Base-by-base conservation (phyloP, 306 rosid genomes). In the Heteromeles arbutifolia region DNA sequence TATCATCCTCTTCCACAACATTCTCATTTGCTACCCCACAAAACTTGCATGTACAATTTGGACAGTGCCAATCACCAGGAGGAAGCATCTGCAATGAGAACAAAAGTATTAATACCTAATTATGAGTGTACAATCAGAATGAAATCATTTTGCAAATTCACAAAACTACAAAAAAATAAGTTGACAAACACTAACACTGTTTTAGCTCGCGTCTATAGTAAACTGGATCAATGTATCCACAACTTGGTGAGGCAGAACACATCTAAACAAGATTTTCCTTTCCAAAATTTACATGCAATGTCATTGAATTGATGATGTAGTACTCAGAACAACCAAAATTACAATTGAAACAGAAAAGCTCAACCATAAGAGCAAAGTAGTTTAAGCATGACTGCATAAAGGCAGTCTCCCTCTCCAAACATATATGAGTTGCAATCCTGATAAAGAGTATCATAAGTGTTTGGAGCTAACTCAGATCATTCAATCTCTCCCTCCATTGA, bases 21-120 rank as follows among this genome's bases (percentile, higher is more conserved):
- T 43, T 74, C 72, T 67, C 87, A 75, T 79, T 69, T 71, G 89
- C 97, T 24, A 80, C 54, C 74, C 91, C 93, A 85, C 99, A 95
- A 82, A 81, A 83, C 83, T 90, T 92, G 86, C 99, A 95, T 28
- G 89, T 87, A 79, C 99, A 96, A 79, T 96, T 92, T 70, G 96
- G 94, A 79, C 99, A 96, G 75, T 82, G 91, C 99, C 99, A 96
- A 66, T 96, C 99, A 69, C 97, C 99, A 1, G 87, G 86, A 29
- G 99, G 98, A 80, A 88, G 97, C 89, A 86, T 89, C 99, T 92
- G 91, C 65, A 57, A 52, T 73, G 66, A 80, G 44, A 87, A 82
- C 31, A 77, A 37, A 74, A 61, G 74, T 59, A 74, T 21, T 43
- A 82, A 59, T 48, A 70, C 69, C 81, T 54, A 44, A 19, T 22